Evolutionary conservation across 257 asterid genomes (phyloP).

Genomic region (Capsicum chinense): DNA sequence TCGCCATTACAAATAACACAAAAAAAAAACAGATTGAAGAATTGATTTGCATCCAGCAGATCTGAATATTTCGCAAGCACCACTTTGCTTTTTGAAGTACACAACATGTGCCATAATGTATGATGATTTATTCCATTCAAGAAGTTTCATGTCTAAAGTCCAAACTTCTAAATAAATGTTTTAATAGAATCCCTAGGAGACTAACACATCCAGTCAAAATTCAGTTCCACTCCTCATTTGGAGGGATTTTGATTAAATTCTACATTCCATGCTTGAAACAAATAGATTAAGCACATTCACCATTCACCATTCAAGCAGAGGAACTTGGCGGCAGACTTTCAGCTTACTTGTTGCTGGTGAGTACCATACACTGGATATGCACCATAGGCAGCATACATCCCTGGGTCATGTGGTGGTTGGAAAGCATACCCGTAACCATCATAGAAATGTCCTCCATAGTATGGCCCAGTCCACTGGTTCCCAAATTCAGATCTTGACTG

Average conservation of each 20-base stretch:
- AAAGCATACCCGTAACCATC: constrained; percentile 82
- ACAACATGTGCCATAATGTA: constrained; percentile 26
- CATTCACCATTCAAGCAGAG: neutral
- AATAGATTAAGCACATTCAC: constrained; percentile 34
- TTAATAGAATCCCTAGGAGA: constrained; percentile 43
- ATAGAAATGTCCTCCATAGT: constrained; percentile 82
- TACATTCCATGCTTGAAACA: constrained; percentile 45
- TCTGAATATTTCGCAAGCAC: constrained; percentile 17
- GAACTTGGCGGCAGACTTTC: constrained; percentile 30
- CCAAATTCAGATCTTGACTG: constrained; percentile 74
- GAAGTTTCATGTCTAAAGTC: constrained; percentile 50
- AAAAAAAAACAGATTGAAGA: neutral
- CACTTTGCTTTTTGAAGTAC: constrained; percentile 24
- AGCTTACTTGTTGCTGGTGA: constrained; percentile 94
- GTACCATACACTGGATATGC: constrained; percentile 79
- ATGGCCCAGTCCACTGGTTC: constrained; percentile 81
- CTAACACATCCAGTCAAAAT: constrained; percentile 71
- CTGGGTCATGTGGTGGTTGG: constrained; percentile 73
- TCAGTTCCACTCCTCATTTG: constrained; percentile 60
- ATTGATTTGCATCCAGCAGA: constrained; percentile 17
- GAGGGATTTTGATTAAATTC: constrained; percentile 42
- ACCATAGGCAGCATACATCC: constrained; percentile 85
- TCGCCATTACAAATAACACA: neutral
- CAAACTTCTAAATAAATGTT: constrained; percentile 63
- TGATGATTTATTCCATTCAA: constrained; percentile 60